Percentiles rank a stretch among this genome's conserved stretches.
phyloP scores from a whole-genome alignment of 2,329 filamentous ascomycete species.

The Arthrinium phaeospermum region DNA sequence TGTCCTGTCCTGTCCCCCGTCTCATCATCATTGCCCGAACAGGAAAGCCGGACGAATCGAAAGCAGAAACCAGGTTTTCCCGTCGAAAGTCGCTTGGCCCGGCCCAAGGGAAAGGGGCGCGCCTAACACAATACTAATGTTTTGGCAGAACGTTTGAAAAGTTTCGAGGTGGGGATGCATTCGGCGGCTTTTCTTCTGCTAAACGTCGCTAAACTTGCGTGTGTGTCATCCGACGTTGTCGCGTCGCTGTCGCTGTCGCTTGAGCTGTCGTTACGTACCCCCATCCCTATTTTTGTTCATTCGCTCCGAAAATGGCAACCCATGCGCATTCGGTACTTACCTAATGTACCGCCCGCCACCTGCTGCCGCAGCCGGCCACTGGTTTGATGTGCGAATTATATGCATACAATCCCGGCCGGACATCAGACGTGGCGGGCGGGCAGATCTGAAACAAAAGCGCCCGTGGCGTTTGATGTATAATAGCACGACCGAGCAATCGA shows the following conservation, averaged over 20 bases:
- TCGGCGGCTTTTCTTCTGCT: background rate
- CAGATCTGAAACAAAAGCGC: background rate
- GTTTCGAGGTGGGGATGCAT: background rate
- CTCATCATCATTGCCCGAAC: background rate
- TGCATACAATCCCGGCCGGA: background rate
- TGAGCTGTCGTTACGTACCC: no score
- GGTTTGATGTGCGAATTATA: background rate
- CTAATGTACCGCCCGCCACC: no score
- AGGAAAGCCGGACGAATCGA: background rate
- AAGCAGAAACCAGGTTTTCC: background rate
- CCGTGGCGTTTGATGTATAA: background rate
- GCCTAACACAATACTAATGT: background rate
- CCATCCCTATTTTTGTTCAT: no score
- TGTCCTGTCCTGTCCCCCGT: background rate
- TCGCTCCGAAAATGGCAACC: no score
- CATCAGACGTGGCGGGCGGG: slow-evolving; percentile 5
- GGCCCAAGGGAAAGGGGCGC: slow-evolving; percentile 8
- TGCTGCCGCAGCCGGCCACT: no score
- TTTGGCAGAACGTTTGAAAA: background rate
- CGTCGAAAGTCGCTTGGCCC: background rate
- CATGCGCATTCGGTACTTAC: no score
- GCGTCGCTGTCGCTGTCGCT: background rate
- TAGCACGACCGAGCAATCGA: background rate
- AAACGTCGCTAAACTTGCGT: no score
- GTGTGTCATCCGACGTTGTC: no score